phyloP scores from a whole-genome alignment of 768 basidiomycete genomes.

The Pleurotus platypus region DNA sequence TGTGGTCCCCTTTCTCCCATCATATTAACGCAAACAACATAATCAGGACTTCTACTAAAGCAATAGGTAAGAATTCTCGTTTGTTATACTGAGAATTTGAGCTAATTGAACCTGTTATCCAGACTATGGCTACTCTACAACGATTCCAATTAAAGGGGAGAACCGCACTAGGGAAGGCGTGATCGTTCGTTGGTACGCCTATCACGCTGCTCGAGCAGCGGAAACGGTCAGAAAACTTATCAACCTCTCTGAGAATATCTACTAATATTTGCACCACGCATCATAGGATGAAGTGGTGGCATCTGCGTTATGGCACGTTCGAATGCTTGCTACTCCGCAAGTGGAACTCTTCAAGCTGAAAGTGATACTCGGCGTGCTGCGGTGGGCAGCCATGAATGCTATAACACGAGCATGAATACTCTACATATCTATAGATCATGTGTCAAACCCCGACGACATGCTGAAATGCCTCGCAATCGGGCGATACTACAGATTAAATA shows the following conservation, averaged over 20 bases:
- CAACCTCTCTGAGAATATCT: too few species aligned
- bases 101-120: background rate
- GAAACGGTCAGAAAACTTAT: too few species aligned
- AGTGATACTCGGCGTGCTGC: background rate
- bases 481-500: too few species aligned
- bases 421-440: too few species aligned
- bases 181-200: background rate
- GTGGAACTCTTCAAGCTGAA: conserved; percentile 5
- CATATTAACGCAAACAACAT: background rate
- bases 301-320: conserved; percentile 15
- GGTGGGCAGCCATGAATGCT: background rate
- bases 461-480: too few species aligned
- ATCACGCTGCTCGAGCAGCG: background rate
- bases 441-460: too few species aligned
- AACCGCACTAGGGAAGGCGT: conserved; percentile 1
- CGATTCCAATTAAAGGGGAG: conserved; percentile 13
- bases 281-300: conserved; percentile 12
- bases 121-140: conserved; percentile 16
- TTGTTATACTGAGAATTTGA: background rate
- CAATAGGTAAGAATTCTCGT: conserved; percentile 12
- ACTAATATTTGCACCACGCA: too few species aligned
- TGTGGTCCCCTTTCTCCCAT: background rate
- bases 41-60: conserved; percentile 9
- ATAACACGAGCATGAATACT: too few species aligned
- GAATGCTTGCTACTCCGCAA: conserved; percentile 10